A percentile compares a stretch with the other conserved stretches of the same genome.
Evolutionary conservation across 75 land plant species (phyloP).

Genomic region (Isoetes taiwanensis): DNA sequence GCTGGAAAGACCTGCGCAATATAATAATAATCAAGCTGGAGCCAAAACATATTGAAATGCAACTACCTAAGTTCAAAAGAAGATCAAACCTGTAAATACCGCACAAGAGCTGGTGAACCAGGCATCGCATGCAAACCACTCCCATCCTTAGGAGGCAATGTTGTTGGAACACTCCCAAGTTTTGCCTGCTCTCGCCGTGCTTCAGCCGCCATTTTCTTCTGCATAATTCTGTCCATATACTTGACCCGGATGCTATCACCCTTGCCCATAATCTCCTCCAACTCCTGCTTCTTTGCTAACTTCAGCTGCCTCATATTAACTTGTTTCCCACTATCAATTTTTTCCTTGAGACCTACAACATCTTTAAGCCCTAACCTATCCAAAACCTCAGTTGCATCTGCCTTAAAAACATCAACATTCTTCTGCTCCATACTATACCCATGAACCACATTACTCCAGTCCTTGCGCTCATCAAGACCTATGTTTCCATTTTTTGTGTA

Average conservation of each 20-base stretch:
- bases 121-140: slow-evolving; percentile 14
- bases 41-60: too few relatives aligned
- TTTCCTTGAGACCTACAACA: too few relatives aligned
- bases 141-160: slow-evolving; percentile 7
- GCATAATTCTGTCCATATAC: slow-evolving; percentile 21
- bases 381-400: too few relatives aligned
- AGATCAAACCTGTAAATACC: slow-evolving; percentile 16
- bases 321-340: too few relatives aligned
- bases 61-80: too few relatives aligned
- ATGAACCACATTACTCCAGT: too few relatives aligned
- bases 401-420: too few relatives aligned
- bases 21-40: too few relatives aligned
- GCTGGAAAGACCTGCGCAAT: neutral
- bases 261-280: slow-evolving; percentile 27
- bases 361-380: too few relatives aligned
- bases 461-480: too few relatives aligned
- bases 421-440: too few relatives aligned
- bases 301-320: slow-evolving; percentile 6
- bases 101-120: slow-evolving; percentile 24
- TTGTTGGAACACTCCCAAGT: slow-evolving; percentile 12
- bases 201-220: slow-evolving; percentile 29
- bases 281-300: slow-evolving; percentile 24
- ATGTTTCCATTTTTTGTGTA: too few relatives aligned
- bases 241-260: slow-evolving; percentile 33
- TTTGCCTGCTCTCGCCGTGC: slow-evolving; percentile 25